Conservation (phyloP, 345 rosid genomes). For the Populus simonii region DNA sequence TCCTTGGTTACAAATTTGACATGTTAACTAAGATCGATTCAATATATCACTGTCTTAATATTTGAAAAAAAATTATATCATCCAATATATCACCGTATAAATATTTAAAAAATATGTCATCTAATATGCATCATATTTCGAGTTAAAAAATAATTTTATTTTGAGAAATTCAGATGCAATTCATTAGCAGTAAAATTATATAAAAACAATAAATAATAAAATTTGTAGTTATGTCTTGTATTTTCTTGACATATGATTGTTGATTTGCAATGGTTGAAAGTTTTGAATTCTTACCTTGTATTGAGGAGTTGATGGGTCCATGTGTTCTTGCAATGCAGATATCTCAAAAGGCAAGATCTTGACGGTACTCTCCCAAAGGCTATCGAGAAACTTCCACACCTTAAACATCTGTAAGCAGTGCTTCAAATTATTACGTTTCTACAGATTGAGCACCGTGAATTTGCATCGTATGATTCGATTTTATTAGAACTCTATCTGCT, state of each 20-base stretch:
- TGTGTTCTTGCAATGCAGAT: neutral
- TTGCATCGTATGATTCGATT: neutral
- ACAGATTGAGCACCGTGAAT: neutral
- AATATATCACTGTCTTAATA: too few species aligned
- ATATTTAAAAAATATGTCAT: too few species aligned
- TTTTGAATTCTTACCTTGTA: neutral
- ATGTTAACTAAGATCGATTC: too few species aligned
- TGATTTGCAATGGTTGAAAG: neutral
- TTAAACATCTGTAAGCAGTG: slow-evolving; percentile 4
- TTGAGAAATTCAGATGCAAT: neutral
- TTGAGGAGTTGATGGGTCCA: neutral
- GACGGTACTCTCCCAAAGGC: slow-evolving; percentile 11
- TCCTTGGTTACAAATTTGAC: too few species aligned
- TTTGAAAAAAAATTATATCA: too few species aligned
- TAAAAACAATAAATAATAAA: too few species aligned
- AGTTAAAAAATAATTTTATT: neutral
- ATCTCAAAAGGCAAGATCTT: slow-evolving; percentile 12
- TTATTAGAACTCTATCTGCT: neutral
- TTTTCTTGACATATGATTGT: too few species aligned
- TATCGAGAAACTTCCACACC: slow-evolving; percentile 11
- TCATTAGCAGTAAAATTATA: neutral
- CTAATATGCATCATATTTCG: too few species aligned
- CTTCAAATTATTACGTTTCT: neutral
- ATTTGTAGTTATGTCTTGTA: neutral
- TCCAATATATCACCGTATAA: too few species aligned